These are phyloP conservation scores for Rosa lucieae DNA, from an alignment of 306 rosid species.

Conservation along the genomic window DNA sequence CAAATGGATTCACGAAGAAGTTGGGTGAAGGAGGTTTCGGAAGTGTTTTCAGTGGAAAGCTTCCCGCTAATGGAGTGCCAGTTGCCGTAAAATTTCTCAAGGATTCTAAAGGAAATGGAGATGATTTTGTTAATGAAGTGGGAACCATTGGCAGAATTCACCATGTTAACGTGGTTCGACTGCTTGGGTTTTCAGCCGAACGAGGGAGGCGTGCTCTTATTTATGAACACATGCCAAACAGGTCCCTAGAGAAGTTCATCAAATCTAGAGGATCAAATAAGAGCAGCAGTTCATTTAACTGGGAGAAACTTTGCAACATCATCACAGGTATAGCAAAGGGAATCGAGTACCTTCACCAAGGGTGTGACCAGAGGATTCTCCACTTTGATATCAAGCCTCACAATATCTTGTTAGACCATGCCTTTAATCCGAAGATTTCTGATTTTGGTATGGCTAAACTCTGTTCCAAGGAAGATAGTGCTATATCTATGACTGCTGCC, in stretches of 20 bases:
- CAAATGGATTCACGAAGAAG: slow-evolving; percentile 31
- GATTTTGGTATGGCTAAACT: slow-evolving; percentile 49
- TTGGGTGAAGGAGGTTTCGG: slow-evolving; percentile 44
- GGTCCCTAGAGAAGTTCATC: slow-evolving; percentile 33
- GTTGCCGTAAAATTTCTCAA: background rate
- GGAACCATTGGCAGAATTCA: slow-evolving; percentile 42
- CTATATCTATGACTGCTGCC: slow-evolving; percentile 32
- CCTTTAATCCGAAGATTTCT: slow-evolving; percentile 32
- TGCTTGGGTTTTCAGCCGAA: slow-evolving; percentile 47
- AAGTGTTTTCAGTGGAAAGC: slow-evolving; percentile 31
- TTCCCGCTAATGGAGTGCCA: background rate
- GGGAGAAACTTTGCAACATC: slow-evolving; percentile 32
- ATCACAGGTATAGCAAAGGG: slow-evolving; percentile 42
- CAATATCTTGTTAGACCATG: slow-evolving; percentile 35
- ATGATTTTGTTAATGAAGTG: slow-evolving; percentile 29
- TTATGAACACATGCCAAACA: slow-evolving; percentile 36
- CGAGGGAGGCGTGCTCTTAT: slow-evolving; percentile 36
- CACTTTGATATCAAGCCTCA: slow-evolving; percentile 48
- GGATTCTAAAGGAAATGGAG: slow-evolving; percentile 8
- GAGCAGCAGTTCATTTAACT: slow-evolving; percentile 17
- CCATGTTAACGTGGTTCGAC: slow-evolving; percentile 45
- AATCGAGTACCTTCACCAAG: slow-evolving; percentile 45
- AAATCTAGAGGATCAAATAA: no score
- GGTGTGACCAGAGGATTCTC: slow-evolving; percentile 36
- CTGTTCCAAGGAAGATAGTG: slow-evolving; percentile 37